Base-by-base conservation (phyloP, 2,329 filamentous ascomycete genomes). In the Aspergillus neotritici region DNA sequence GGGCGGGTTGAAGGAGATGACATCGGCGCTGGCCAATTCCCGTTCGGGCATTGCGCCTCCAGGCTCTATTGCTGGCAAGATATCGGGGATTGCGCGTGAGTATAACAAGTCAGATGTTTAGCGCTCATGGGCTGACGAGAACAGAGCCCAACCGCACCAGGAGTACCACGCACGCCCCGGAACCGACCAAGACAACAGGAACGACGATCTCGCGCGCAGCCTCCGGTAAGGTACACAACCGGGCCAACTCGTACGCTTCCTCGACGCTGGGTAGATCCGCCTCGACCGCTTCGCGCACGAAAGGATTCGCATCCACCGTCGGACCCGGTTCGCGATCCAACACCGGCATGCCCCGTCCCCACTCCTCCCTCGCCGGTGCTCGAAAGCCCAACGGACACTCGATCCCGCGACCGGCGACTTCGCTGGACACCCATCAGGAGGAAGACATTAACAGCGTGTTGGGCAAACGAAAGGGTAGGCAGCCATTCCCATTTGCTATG, bases 221-320 rank as follows among this genome's bases (percentile, higher is more conserved):
- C 70, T 43, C 68, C 67, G 30, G 62, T 65, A 38, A 70, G 64
- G 42, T 59, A 65, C 43, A 72, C 70, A 51, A 63, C 69, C 31
- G 61, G 5, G 54, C 57, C 11, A 66, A 62, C 47, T 60, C 62
- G 3, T 57, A 57, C 37, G 55, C 65, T 9, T 65, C 67, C 4
- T 68, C 66, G 0, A 60, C 62, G 30, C 55, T 63, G 28, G 64
- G 65, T 9, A 59, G 66, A 41, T 59, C 60, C 8, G 59, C 68
- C 5, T 66, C 71, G 5, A 69, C 73, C 21, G 64, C 68, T 13
- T 67, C 67, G 29, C 71, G 72, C 51, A 64, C 69, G 37, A 67
- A 69, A 41, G 73, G 67, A 49, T 80, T 82, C 49, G 72, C 77
- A 11, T 77, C 73, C 48, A 83, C 78, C 54, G 62, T 80, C 21